Conservation (phyloP, 2,329 filamentous ascomycete genomes). For the Ascochyta lentis region DNA sequence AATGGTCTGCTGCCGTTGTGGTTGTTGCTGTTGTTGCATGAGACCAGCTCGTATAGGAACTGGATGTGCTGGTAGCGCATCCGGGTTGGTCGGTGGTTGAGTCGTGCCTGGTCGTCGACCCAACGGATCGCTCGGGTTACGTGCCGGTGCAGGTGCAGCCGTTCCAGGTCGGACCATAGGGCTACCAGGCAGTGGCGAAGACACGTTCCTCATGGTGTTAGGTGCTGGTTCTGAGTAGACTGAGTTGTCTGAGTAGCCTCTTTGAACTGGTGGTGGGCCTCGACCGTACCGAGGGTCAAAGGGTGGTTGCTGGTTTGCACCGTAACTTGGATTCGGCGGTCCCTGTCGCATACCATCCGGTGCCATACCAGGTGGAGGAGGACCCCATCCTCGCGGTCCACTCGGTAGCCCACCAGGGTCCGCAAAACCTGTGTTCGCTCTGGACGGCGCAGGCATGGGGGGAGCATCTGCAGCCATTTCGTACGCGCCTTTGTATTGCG, state of each 20-base stretch:
- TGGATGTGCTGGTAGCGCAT: slow-evolving; percentile 63
- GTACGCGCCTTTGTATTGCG: slow-evolving; percentile 59
- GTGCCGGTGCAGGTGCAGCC: slow-evolving; percentile 38
- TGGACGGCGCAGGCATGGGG: slow-evolving; percentile 57
- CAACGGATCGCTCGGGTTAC: slow-evolving; percentile 37
- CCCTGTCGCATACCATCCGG: slow-evolving; percentile 17
- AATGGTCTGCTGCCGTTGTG: slow-evolving; percentile 28
- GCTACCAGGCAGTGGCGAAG: slow-evolving; percentile 36
- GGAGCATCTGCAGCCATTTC: slow-evolving; percentile 73
- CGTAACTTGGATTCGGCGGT: slow-evolving; percentile 14
- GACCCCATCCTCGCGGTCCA: slow-evolving; percentile 38
- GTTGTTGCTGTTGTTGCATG: slow-evolving; percentile 42
- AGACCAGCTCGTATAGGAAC: slow-evolving; percentile 61
- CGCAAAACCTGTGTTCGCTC: slow-evolving; percentile 49
- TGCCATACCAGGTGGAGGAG: slow-evolving; percentile 35
- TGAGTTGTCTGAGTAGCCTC: slow-evolving; percentile 45
- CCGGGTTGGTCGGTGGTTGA: slow-evolving; percentile 55
- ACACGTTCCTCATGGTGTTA: slow-evolving; percentile 39
- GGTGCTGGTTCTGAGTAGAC: slow-evolving; percentile 46
- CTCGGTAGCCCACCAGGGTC: slow-evolving; percentile 31
- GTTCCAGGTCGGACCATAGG: slow-evolving; percentile 41
- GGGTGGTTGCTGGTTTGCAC: slow-evolving; percentile 26
- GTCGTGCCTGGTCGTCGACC: slow-evolving; percentile 50
- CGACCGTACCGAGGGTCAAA: slow-evolving; percentile 40
- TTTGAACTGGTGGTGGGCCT: slow-evolving; percentile 40